Evolutionary conservation across 257 asterid genomes (phyloP), one percentile per base, ranked within the genome.

Genomic region (Cordia subcordata): DNA sequence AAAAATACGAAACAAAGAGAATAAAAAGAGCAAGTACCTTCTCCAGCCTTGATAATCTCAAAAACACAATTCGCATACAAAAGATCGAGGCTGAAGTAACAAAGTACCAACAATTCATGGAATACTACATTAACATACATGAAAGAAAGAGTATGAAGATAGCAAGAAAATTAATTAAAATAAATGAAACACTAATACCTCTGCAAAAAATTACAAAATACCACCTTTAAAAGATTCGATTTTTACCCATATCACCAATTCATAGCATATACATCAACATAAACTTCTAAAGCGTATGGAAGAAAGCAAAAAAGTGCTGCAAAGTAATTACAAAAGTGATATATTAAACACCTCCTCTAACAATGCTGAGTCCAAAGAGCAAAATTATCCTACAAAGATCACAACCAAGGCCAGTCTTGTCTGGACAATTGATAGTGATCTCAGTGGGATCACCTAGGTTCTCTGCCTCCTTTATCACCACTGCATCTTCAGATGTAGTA

Each of bases 371-470:
- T 35, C 96, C 96, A 64, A 77, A 85, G 37, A 73, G 80, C 67
- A 88, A 62, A 16, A 88, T 76, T 9, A 74, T 53, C 57, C 96
- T 68, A 64, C 85, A 82, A 4, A 88, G 81, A 68, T 88, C 94
- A 72, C 94, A 88, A 8, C 94, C 96, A 53, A 88, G 87, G 11
- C 96, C 96, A 58, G 89, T 83, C 69, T 85, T 88, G 62, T 88
- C 96, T 0, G 94, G 87, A 55, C 96, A 88, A 53, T 82, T 88
- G 4, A 85, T 79, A 47, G 92, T 88, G 54, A 88, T 82, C 35
- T 81, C 69, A 20, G 87, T 79, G 42, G 59, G 80, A n/a, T 79
- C 96, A 22, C 64, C 75, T 35, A 57, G 64, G 4, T 23, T 70
- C 68, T 68, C 84, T 8, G 81, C 80, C 73, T 81, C 81, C 67